Percentiles rank a stretch among this genome's conserved stretches.
phyloP scores from a whole-genome alignment of 176 grass and related monocot species.

The Saccharum spontaneum region DNA sequence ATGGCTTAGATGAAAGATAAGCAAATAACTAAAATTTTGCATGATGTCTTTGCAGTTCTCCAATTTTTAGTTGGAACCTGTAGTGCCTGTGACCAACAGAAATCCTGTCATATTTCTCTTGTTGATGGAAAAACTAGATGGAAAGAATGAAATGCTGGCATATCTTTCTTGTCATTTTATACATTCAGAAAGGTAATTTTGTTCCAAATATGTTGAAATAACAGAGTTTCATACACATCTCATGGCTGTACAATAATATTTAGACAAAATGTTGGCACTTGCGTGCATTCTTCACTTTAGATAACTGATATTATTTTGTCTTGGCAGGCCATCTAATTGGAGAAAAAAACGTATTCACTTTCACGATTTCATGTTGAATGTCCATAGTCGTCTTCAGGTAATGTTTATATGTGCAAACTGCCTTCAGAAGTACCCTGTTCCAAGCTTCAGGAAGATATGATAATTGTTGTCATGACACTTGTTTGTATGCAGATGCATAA shows the following conservation, averaged over 20 bases:
- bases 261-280: neutral
- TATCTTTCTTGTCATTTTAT: constrained; percentile 19
- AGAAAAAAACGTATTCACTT: constrained; percentile 97
- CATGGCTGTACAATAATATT: neutral
- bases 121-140: neutral
- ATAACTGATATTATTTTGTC: constrained; percentile 21
- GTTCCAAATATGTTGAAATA: neutral
- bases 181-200: neutral
- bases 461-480: neutral
- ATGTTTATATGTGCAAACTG: neutral
- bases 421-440: neutral
- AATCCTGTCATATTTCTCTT: neutral
- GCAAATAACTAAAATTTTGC: neutral
- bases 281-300: neutral
- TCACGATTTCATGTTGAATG: constrained; percentile 96
- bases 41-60: neutral
- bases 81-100: constrained; percentile 4
- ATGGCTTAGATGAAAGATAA: neutral
- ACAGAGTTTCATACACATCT: neutral
- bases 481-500: constrained; percentile 81
- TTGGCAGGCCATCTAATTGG: constrained; percentile 82
- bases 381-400: constrained; percentile 94
- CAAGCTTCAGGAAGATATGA: neutral
- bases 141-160: neutral
- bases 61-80: neutral